Percentiles rank a stretch among this genome's conserved stretches.
Conservation (phyloP, 768 basidiomycete species). For the Trametes coccinea region DNA sequence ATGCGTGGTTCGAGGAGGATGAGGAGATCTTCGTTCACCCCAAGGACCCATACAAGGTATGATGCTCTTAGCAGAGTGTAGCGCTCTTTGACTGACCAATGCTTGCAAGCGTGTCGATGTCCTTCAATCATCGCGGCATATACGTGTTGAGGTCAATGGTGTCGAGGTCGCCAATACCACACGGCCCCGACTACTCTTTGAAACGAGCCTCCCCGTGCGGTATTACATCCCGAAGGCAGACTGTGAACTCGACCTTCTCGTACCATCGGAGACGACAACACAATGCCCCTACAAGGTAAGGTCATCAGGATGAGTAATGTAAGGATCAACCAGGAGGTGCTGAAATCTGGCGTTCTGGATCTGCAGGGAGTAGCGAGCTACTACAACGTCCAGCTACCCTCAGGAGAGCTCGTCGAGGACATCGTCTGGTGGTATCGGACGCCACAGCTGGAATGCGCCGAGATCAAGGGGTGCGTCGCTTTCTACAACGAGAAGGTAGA, state of each 20-base stretch:
- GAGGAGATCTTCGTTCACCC: conserved; percentile 61
- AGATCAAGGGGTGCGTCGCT: conserved; percentile 51
- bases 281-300: conserved; percentile 67
- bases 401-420: conserved; percentile 46
- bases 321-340: neutral
- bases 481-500: conserved; percentile 73
- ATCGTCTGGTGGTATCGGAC: conserved; percentile 67
- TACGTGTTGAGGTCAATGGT: conserved; percentile 61
- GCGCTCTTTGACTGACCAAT: no score
- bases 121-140: conserved; percentile 57
- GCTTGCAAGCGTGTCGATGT: conserved; percentile 58
- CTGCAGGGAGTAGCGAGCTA: conserved; percentile 61
- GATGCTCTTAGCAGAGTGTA: neutral
- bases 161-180: conserved; percentile 61
- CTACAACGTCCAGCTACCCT: conserved; percentile 49
- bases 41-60: conserved; percentile 70
- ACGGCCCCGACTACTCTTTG: conserved; percentile 55
- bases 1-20: conserved; percentile 72
- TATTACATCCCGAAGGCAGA: conserved; percentile 64
- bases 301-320: neutral
- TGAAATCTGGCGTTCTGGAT: conserved; percentile 27
- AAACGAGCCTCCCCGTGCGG: conserved; percentile 56
- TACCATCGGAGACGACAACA: conserved; percentile 46
- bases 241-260: conserved; percentile 50
- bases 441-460: conserved; percentile 50